Conservation (phyloP, 352 stramenopile species). For the Phytophthora macrochlamydospora region DNA sequence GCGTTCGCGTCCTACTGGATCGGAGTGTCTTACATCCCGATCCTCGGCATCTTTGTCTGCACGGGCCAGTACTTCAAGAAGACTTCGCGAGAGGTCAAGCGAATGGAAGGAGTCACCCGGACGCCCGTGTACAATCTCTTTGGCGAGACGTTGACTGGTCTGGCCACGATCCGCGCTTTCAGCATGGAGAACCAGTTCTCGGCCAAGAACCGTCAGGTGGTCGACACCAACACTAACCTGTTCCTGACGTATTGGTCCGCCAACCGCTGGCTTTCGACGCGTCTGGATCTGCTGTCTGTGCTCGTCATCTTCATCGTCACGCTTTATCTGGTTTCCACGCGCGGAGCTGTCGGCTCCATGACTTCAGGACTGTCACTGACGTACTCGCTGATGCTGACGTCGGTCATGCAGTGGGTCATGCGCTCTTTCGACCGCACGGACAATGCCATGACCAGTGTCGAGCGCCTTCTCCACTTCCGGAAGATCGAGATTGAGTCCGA, state of each 20-base stretch:
- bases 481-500: slow-evolving; percentile 34
- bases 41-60: slow-evolving; percentile 54
- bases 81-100: slow-evolving; percentile 86
- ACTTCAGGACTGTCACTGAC: slow-evolving; percentile 27
- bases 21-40: slow-evolving; percentile 50
- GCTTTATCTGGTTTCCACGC: slow-evolving; percentile 74
- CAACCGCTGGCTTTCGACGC: slow-evolving; percentile 92
- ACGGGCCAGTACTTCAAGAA: slow-evolving; percentile 85
- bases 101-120: slow-evolving; percentile 87
- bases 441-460: slow-evolving; percentile 34
- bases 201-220: slow-evolving; percentile 30
- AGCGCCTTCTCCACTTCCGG: slow-evolving; percentile 33
- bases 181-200: slow-evolving; percentile 25
- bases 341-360: slow-evolving; percentile 21
- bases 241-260: slow-evolving; percentile 39
- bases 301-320: slow-evolving; percentile 86
- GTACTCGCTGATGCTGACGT: slow-evolving; percentile 36
- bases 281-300: slow-evolving; percentile 75
- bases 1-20: slow-evolving; percentile 37
- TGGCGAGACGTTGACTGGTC: no score
- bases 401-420: slow-evolving; percentile 38
- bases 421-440: slow-evolving; percentile 38
- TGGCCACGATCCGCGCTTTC: no score
- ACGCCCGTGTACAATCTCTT: not conserved
- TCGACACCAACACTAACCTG: slow-evolving; percentile 34